phyloP scores from a whole-genome alignment of 495 filamentous ascomycete genomes.

The Hypoxylon lienhwacheense region DNA sequence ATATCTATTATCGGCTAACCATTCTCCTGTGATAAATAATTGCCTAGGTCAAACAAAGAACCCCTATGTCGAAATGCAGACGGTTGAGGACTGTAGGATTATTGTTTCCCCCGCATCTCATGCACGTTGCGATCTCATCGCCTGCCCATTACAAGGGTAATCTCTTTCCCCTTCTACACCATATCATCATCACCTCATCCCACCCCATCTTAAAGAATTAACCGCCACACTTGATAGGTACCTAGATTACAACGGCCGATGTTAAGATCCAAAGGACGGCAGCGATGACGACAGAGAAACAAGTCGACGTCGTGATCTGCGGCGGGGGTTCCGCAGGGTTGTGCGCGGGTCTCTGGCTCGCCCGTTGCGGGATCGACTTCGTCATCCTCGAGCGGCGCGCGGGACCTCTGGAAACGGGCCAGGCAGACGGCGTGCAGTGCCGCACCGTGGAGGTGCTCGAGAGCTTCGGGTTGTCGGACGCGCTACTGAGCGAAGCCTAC shows the following conservation, averaged over 20 bases:
- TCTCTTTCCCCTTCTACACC: neutral
- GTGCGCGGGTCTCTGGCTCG: conserved; percentile 67
- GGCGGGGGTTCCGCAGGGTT: conserved; percentile 72
- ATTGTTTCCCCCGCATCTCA: conserved; percentile 1
- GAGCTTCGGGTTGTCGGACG: conserved; percentile 70
- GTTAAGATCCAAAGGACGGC: neutral
- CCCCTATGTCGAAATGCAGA: no score
- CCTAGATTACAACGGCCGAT: neutral
- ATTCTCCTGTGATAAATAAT: no score
- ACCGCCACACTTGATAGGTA: no score
- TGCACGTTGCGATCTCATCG: neutral
- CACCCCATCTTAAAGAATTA: no score
- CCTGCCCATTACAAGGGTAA: neutral
- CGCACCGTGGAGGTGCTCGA: conserved; percentile 82
- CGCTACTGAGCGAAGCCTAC: conserved; percentile 70
- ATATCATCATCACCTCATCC: neutral
- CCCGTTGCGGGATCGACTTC: conserved; percentile 61
- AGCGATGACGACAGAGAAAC: neutral
- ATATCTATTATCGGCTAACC: no score
- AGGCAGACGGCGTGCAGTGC: conserved; percentile 80
- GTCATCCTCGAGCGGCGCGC: conserved; percentile 64
- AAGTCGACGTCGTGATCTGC: conserved; percentile 61
- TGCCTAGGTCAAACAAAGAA: no score
- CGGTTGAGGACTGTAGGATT: no score
- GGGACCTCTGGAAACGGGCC: conserved; percentile 66